phyloP scores from a whole-genome alignment of 2,329 filamentous ascomycete species.

The Diaporthe sp. region DNA sequence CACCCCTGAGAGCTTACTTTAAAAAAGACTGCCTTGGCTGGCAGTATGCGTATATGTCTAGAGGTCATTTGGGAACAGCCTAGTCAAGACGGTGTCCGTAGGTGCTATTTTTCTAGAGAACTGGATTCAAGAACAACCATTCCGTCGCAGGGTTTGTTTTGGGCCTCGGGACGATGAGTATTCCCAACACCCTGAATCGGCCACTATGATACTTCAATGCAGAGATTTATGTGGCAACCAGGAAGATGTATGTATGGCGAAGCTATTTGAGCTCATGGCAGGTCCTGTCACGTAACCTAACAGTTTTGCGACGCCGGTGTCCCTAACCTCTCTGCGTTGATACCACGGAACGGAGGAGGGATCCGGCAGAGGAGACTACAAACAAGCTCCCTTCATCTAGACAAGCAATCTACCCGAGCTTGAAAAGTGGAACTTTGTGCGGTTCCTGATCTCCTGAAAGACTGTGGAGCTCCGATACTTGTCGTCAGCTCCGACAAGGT shows the following conservation, averaged over 20 bases:
- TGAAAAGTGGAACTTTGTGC: conserved; percentile 65
- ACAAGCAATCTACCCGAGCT: conserved; percentile 57
- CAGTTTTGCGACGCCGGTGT: conserved; percentile 66
- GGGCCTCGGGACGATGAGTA: neutral
- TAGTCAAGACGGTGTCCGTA: conserved; percentile 63
- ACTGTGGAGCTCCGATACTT: conserved; percentile 65
- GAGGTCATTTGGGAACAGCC: conserved; percentile 53
- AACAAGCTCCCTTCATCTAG: conserved; percentile 60
- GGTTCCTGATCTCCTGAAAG: conserved; percentile 57
- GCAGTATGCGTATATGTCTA: neutral
- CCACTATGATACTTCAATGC: conserved; percentile 61
- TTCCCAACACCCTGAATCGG: conserved; percentile 37
- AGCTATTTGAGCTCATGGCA: neutral
- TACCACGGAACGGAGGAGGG: conserved; percentile 39
- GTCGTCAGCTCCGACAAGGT: conserved; percentile 80
- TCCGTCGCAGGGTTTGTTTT: conserved; percentile 59
- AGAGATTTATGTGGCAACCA: neutral
- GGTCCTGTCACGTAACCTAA: conserved; percentile 26
- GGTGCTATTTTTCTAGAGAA: conserved; percentile 68
- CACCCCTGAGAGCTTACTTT: neutral
- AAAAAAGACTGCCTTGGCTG: neutral
- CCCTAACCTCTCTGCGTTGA: conserved; percentile 49
- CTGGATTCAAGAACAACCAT: conserved; percentile 67
- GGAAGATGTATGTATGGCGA: neutral
- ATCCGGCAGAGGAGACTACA: conserved; percentile 52